Conservation (phyloP, 148 eudicot genomes). For the Rhododendron molle region DNA sequence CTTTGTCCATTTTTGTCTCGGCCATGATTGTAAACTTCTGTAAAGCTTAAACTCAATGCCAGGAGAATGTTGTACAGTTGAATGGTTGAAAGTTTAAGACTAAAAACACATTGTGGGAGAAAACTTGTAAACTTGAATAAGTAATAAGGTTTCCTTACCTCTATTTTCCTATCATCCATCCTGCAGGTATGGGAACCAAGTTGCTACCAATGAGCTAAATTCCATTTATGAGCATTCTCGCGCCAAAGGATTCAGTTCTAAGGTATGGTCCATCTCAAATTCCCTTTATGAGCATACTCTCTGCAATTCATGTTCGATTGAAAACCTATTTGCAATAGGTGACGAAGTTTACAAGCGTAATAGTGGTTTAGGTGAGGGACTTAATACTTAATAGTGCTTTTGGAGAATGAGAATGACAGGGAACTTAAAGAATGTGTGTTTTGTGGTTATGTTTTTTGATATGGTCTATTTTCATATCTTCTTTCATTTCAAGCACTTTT, state of each 20-base stretch:
- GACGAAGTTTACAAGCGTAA: slow-evolving; percentile 19
- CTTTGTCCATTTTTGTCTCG: too few relatives aligned
- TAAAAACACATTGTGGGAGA: not conserved
- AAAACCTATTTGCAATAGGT: not conserved
- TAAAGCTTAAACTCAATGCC: slow-evolving; percentile 10
- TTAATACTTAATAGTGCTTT: slow-evolving; percentile 27
- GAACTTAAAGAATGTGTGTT: too few relatives aligned
- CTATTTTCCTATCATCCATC: too few relatives aligned
- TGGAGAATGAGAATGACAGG: too few relatives aligned
- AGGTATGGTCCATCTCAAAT: slow-evolving; percentile 46
- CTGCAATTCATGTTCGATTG: not conserved
- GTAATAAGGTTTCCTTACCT: too few relatives aligned
- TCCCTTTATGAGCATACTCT: slow-evolving; percentile 49
- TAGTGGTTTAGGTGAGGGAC: slow-evolving; percentile 71
- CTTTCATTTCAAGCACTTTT: too few relatives aligned
- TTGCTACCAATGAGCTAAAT: too few relatives aligned
- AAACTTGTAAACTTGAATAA: not conserved
- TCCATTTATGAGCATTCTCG: slow-evolving; percentile 75
- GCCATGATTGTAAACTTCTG: too few relatives aligned
- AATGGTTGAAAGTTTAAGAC: not conserved
- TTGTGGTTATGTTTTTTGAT: too few relatives aligned
- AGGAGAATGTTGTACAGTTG: not conserved
- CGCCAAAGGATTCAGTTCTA: slow-evolving; percentile 85
- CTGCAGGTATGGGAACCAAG: too few relatives aligned
- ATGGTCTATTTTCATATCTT: too few relatives aligned